A percentile compares a stretch with the other conserved stretches of the same genome.
These are phyloP conservation scores for Zoysia matrella DNA, from an alignment of 202 grass and related monocot genomes.

Conservation along the genomic window DNA sequence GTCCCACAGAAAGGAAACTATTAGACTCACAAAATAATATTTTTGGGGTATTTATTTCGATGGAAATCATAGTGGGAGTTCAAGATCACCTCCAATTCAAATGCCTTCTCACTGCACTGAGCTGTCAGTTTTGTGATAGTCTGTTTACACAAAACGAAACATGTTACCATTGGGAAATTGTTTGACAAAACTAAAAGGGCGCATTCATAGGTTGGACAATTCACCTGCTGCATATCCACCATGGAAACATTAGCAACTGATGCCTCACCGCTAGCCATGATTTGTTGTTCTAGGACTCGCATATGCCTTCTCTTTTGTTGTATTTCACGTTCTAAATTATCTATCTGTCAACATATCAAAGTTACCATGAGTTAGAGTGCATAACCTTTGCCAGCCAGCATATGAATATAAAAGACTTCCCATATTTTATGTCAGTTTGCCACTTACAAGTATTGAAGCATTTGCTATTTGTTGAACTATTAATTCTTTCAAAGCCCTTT, in stretches of 20 bases:
- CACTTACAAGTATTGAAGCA: background rate
- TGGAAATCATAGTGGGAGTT: slow-evolving; percentile 16
- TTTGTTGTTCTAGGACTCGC: slow-evolving; percentile 87
- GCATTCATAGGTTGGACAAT: slow-evolving; percentile 23
- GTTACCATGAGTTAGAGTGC: background rate
- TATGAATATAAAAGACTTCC: slow-evolving; percentile 22
- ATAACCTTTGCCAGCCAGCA: slow-evolving; percentile 27
- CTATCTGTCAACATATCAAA: slow-evolving; percentile 58
- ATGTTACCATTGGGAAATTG: slow-evolving; percentile 24
- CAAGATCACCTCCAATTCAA: slow-evolving; percentile 91
- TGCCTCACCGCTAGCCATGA: slow-evolving; percentile 82
- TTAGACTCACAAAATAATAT: slow-evolving; percentile 28
- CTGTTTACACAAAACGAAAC: slow-evolving; percentile 58
- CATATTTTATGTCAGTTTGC: background rate
- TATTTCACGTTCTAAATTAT: slow-evolving; percentile 89
- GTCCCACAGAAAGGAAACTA: slow-evolving; percentile 17
- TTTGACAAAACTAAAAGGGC: slow-evolving; percentile 18
- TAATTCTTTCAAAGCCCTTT: background rate
- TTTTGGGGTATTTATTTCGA: slow-evolving; percentile 20
- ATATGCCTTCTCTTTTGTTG: slow-evolving; percentile 85
- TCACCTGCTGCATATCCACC: slow-evolving; percentile 98
- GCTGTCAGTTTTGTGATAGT: slow-evolving; percentile 71
- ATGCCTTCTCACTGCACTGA: slow-evolving; percentile 89
- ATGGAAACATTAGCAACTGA: slow-evolving; percentile 85
- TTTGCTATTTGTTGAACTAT: background rate